Conservation (phyloP, 345 rosid species). For the Hibiscus trionum region DNA sequence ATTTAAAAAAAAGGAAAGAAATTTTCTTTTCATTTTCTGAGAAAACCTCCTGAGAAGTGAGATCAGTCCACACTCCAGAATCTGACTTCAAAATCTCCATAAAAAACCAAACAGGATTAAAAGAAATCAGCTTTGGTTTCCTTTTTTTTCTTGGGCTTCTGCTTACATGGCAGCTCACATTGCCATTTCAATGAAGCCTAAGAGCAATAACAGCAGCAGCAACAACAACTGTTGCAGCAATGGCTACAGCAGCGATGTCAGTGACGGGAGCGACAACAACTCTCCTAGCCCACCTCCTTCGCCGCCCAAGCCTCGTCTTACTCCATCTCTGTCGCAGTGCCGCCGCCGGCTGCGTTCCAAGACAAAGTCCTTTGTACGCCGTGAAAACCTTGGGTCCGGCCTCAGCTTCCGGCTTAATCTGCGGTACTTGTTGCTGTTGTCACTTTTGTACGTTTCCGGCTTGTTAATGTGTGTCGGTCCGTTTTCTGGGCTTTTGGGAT, state of each 20-base stretch:
- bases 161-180: slow-evolving; percentile 32
- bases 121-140: background rate
- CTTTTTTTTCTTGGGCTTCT: background rate
- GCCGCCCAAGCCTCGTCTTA: slow-evolving; percentile 36
- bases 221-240: slow-evolving; percentile 1
- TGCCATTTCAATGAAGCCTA: slow-evolving; percentile 31
- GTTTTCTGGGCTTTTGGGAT: slow-evolving; percentile 51
- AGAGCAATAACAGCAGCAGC: slow-evolving; percentile 20
- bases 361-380: slow-evolving; percentile 38
- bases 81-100: background rate
- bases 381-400: slow-evolving; percentile 26
- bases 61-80: background rate
- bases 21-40: background rate
- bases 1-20: background rate
- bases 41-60: background rate
- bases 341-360: slow-evolving; percentile 54
- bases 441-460: slow-evolving; percentile 61
- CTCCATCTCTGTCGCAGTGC: slow-evolving; percentile 33
- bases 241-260: slow-evolving; percentile 23
- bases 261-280: slow-evolving; percentile 38
- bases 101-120: background rate
- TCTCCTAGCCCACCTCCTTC: slow-evolving; percentile 74
- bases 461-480: slow-evolving; percentile 80
- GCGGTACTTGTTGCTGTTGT: slow-evolving; percentile 51
- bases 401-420: slow-evolving; percentile 51